phyloP scores from a whole-genome alignment of 1,284 basidiomycete species.

The Wallemia mellicola region DNA sequence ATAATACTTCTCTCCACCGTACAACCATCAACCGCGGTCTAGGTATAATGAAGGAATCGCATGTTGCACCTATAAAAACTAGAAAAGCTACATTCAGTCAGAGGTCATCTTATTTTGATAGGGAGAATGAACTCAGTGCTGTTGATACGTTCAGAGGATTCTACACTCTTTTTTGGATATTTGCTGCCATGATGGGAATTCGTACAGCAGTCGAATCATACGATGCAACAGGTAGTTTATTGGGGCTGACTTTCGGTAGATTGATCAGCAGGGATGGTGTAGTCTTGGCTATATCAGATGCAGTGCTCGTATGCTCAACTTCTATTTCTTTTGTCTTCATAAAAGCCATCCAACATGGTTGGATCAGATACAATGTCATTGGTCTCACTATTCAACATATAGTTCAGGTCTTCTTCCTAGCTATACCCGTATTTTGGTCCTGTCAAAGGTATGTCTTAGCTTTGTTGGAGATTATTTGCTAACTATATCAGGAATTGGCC shows the following conservation, averaged over 20 bases:
- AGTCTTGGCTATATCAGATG: slow-evolving; percentile 57
- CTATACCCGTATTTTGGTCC: slow-evolving; percentile 46
- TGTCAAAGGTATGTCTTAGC: slow-evolving; percentile 27
- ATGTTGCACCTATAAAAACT: slow-evolving; percentile 13
- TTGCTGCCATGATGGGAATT: slow-evolving; percentile 29
- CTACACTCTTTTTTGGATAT: slow-evolving; percentile 61
- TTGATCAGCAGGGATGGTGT: slow-evolving; percentile 66
- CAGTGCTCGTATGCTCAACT: slow-evolving; percentile 42
- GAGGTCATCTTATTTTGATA: slow-evolving; percentile 54
- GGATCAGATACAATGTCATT: slow-evolving; percentile 43
- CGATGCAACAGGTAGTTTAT: slow-evolving; percentile 40
- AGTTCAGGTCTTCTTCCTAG: slow-evolving; percentile 39
- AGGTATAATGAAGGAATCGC: no score
- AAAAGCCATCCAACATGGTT: slow-evolving; percentile 37
- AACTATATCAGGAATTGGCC: slow-evolving; percentile 24
- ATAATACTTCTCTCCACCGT: no score
- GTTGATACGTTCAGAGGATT: slow-evolving; percentile 75
- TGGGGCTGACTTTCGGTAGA: slow-evolving; percentile 51
- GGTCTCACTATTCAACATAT: slow-evolving; percentile 47
- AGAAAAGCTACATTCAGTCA: slow-evolving; percentile 51
- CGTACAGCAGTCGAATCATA: slow-evolving; percentile 44
- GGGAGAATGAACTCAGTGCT: slow-evolving; percentile 34
- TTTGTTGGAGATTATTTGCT: neutral
- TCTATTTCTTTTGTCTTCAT: slow-evolving; percentile 53
- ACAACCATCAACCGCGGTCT: no score